phyloP scores from a whole-genome alignment of 2,329 filamentous ascomycete species.

The Myriosclerotinia curreyana region DNA sequence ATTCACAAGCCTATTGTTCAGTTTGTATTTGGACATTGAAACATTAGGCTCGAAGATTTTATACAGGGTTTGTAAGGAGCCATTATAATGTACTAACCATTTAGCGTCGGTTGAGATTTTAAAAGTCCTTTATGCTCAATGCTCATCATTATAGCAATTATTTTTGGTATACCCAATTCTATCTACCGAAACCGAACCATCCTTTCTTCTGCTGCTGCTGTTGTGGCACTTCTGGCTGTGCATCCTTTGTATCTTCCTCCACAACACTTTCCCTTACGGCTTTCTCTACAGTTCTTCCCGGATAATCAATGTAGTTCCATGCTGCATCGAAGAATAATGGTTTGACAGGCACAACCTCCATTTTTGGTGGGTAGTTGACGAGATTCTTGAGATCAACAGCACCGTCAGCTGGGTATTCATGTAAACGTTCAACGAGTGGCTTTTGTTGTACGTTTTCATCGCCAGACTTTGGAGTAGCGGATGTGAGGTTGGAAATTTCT shows the following conservation, averaged over 20 bases:
- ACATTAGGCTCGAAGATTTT: too few relatives aligned
- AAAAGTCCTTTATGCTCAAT: not conserved
- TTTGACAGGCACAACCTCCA: conserved; percentile 84
- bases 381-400: conserved; percentile 71
- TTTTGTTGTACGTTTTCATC: conserved; percentile 35
- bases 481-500: conserved; percentile 66
- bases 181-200: conserved; percentile 68
- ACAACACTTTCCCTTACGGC: conserved; percentile 32
- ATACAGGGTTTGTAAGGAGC: too few relatives aligned
- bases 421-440: conserved; percentile 72
- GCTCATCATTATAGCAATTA: conserved; percentile 1
- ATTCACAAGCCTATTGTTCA: too few relatives aligned
- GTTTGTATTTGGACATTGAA: too few relatives aligned
- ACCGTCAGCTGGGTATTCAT: conserved; percentile 66
- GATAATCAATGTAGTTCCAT: conserved; percentile 97
- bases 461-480: conserved; percentile 38
- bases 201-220: conserved; percentile 59
- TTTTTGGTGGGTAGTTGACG: conserved; percentile 80
- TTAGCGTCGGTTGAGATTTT: not conserved
- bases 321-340: conserved; percentile 94
- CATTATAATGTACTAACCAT: not conserved
- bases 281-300: conserved; percentile 52
- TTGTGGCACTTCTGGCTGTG: conserved; percentile 38
- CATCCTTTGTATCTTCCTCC: conserved; percentile 25
- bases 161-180: not conserved